These are phyloP conservation scores for Kitagawia praeruptora DNA, from an alignment of 129 eudicot species.

Conservation along the genomic window DNA sequence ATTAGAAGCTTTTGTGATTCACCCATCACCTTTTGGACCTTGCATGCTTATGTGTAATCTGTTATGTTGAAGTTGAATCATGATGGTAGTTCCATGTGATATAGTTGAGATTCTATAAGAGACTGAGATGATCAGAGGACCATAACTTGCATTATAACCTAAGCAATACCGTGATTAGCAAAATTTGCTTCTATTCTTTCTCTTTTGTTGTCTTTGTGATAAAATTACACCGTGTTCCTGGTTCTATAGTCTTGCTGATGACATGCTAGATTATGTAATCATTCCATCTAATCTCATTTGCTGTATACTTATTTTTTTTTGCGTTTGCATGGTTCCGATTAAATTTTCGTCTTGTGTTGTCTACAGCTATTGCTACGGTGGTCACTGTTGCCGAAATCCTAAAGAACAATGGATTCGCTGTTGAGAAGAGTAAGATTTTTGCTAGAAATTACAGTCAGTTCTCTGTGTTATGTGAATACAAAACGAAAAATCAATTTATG, in stretches of 20 bases:
- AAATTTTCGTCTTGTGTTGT: background rate
- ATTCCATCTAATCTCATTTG: background rate
- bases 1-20: background rate
- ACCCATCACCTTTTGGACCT: background rate
- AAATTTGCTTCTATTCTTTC: background rate
- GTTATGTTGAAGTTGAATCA: background rate
- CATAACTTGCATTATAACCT: background rate
- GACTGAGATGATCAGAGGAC: background rate
- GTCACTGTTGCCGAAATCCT: constrained; percentile 49
- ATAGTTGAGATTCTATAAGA: background rate
- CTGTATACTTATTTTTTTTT: background rate
- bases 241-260: background rate
- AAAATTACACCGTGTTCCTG: background rate
- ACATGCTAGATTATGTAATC: background rate
- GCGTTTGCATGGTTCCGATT: background rate
- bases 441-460: background rate
- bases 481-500: background rate
- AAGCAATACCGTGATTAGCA: background rate
- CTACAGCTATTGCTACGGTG: constrained; percentile 52
- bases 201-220: background rate
- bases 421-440: constrained; percentile 33
- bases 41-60: background rate
- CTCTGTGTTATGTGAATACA: background rate
- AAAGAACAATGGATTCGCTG: constrained; percentile 50
- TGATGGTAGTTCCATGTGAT: background rate